Conservation (phyloP, 1,139 yeast genomes). For the Nakaseomyces bracarensis region DNA sequence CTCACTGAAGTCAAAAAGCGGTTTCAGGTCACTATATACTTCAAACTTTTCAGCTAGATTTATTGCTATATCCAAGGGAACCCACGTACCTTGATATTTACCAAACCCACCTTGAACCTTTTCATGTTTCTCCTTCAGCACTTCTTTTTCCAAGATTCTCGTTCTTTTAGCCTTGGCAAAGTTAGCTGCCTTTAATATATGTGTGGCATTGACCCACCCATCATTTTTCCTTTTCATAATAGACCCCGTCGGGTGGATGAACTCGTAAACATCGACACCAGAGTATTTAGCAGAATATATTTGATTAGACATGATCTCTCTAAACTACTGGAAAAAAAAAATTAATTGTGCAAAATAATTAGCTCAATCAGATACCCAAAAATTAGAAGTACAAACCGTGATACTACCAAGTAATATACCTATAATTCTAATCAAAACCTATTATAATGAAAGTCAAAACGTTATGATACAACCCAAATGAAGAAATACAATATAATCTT, state of each 20-base stretch:
- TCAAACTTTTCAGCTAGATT: conserved; percentile 60
- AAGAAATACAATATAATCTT: too few species aligned
- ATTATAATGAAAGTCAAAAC: too few species aligned
- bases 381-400: too few species aligned
- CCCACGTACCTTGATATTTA: conserved; percentile 97
- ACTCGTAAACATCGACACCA: conserved; percentile 85
- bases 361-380: too few species aligned
- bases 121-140: conserved; percentile 78
- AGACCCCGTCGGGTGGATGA: conserved; percentile 70
- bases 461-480: too few species aligned
- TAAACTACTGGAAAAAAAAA: neutral
- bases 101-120: conserved; percentile 98
- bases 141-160: conserved; percentile 83
- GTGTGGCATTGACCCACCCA: conserved; percentile 98
- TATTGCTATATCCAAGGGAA: conserved; percentile 59
- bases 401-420: too few species aligned
- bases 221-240: conserved; percentile 88
- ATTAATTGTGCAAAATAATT: neutral
- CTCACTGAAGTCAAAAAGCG: conserved; percentile 58
- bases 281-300: conserved; percentile 76
- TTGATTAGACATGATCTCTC: conserved; percentile 27
- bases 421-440: too few species aligned
- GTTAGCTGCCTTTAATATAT: conserved; percentile 85
- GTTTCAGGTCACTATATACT: conserved; percentile 56
- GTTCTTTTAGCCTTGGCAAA: conserved; percentile 93